Percentiles rank a stretch among this genome's conserved stretches.
Conservation (phyloP, 2,329 filamentous ascomycete species). For the Biscogniauxia mediterranea region DNA sequence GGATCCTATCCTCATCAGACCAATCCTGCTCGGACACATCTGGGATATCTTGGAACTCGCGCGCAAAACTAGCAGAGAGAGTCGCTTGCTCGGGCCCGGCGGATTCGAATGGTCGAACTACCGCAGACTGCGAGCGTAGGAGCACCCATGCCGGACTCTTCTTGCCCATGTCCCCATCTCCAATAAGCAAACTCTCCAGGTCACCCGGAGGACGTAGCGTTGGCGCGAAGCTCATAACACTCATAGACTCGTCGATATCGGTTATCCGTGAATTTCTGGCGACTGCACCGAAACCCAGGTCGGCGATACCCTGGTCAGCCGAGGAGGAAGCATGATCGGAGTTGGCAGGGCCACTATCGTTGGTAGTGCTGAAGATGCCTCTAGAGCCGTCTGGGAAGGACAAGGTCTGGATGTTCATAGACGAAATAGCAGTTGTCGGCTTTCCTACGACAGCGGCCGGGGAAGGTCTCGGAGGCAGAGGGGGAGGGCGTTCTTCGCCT, state of each 20-base stretch:
- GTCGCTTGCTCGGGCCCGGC: constrained; percentile 41
- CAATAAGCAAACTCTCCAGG: constrained; percentile 76
- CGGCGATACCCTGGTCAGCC: constrained; percentile 17
- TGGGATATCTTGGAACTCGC: constrained; percentile 76
- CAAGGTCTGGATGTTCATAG: constrained; percentile 76
- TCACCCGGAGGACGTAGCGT: constrained; percentile 65
- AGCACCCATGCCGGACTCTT: constrained; percentile 68
- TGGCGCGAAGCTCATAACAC: constrained; percentile 64
- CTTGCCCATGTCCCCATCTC: constrained; percentile 67
- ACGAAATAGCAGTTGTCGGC: constrained; percentile 81
- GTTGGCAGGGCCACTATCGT: constrained; percentile 33
- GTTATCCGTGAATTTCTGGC: constrained; percentile 29
- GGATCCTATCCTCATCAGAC: constrained; percentile 59
- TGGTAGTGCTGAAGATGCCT: constrained; percentile 54
- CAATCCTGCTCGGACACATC: constrained; percentile 44
- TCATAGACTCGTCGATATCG: constrained; percentile 62
- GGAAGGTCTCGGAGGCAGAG: constrained; percentile 52
- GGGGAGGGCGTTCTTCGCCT: constrained; percentile 49
- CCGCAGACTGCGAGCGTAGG: constrained; percentile 60
- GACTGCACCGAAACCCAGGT: constrained; percentile 21
- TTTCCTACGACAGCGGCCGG: constrained; percentile 37
- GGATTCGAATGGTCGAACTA: constrained; percentile 60
- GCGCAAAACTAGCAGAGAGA: constrained; percentile 65
- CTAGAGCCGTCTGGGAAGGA: constrained; percentile 68
- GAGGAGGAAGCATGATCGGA: constrained; percentile 34